These are phyloP conservation scores for Phytopythium chamaehyphon DNA, from an alignment of 352 stramenopile species.

Conservation along the genomic window DNA sequence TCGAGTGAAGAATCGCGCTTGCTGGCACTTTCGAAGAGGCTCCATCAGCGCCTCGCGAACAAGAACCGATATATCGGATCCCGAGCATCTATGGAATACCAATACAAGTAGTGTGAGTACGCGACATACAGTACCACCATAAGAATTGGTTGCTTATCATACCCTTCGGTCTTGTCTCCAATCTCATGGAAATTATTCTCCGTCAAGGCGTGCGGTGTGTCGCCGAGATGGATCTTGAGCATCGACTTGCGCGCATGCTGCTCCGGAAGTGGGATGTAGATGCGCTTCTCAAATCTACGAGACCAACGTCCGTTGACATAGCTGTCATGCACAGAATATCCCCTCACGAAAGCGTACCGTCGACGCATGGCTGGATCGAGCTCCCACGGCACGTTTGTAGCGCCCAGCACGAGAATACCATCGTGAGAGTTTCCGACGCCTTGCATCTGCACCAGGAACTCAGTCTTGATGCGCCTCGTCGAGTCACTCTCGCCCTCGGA, in stretches of 20 bases:
- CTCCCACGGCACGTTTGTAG: slow-evolving; percentile 99
- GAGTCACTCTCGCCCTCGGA: slow-evolving; percentile 95
- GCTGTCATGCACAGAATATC: not conserved
- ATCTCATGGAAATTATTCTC: slow-evolving; percentile 94
- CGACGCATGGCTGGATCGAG: slow-evolving; percentile 95
- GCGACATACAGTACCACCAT: not conserved
- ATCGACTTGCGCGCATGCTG: slow-evolving; percentile 90
- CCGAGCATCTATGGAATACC: slow-evolving; percentile 61
- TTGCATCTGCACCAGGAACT: slow-evolving; percentile 99
- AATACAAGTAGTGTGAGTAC: not conserved
- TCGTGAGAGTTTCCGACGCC: slow-evolving; percentile 90
- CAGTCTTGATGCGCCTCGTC: slow-evolving; percentile 95
- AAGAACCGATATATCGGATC: slow-evolving; percentile 96
- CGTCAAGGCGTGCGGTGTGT: slow-evolving; percentile 93
- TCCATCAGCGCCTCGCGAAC: slow-evolving; percentile 98
- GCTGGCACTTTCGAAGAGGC: slow-evolving; percentile 95
- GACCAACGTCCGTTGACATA: not conserved
- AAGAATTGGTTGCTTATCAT: slow-evolving; percentile 4
- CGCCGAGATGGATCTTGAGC: slow-evolving; percentile 97
- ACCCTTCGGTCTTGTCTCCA: slow-evolving; percentile 92
- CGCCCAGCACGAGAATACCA: slow-evolving; percentile 93
- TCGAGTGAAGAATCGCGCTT: slow-evolving; percentile 91
- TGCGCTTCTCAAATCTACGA: slow-evolving; percentile 96
- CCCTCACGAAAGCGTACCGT: slow-evolving; percentile 50
- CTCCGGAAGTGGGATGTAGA: slow-evolving; percentile 98